Conservation (phyloP, 169 alveolate species). For the Hepatocystis sp. region DNA sequence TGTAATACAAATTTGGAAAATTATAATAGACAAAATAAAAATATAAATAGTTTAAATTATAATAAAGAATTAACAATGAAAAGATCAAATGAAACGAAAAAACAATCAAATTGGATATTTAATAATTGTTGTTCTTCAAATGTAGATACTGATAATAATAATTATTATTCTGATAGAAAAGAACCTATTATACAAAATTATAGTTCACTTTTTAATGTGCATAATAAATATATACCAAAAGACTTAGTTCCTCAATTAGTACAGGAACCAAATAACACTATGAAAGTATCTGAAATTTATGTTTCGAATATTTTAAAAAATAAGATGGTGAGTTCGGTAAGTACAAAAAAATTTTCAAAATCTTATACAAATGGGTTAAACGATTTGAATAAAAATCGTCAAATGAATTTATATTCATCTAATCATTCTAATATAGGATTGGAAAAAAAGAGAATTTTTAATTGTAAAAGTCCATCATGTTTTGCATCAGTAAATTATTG, state of each 20-base stretch:
- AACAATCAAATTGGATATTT: conserved; percentile 51
- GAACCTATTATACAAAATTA: conserved; percentile 51
- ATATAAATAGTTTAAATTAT: conserved; percentile 43
- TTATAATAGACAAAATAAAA: conserved; percentile 9
- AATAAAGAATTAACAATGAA: conserved; percentile 2
- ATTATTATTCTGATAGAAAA: conserved; percentile 18
- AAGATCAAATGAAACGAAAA: conserved; percentile 6
- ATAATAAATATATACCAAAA: conserved; percentile 58
- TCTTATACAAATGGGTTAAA: no score
- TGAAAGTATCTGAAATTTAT: conserved; percentile 50
- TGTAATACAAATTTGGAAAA: no score
- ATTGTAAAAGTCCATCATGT: conserved; percentile 30
- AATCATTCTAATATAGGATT: no score
- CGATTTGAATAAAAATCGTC: no score
- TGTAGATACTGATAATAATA: conserved; percentile 1
- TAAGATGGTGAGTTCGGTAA: no score
- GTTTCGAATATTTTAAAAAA: conserved; percentile 32
- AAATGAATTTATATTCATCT: no score
- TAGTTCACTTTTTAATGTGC: conserved; percentile 58
- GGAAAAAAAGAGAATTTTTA: no score
- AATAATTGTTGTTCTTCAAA: conserved; percentile 21
- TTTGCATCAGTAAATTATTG: conserved; percentile 31
- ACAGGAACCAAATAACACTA: conserved; percentile 11
- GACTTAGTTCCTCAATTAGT: neutral
- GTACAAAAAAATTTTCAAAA: no score